Percentiles rank a stretch among this genome's conserved stretches.
phyloP scores from a whole-genome alignment of 345 rosid genomes.

The Gossypium thurberi region DNA sequence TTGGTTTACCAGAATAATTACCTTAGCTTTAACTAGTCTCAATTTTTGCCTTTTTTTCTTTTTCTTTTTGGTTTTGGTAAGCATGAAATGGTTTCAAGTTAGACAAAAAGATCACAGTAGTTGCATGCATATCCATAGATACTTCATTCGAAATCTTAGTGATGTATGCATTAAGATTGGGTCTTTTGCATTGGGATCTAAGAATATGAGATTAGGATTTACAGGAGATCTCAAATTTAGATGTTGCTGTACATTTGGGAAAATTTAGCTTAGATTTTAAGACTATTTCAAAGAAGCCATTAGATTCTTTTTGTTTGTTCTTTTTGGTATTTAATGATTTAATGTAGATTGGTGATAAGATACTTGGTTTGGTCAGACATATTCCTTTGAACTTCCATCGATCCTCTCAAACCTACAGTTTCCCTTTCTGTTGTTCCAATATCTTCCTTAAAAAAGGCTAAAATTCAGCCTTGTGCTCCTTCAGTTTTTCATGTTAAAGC shows the following conservation, averaged over 20 bases:
- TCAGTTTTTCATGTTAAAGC: constrained; percentile 24
- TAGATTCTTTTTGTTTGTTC: constrained; percentile 2
- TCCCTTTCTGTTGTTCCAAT: constrained; percentile 22
- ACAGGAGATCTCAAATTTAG: constrained; percentile 16
- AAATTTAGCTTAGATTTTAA: constrained; percentile 14
- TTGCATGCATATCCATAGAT: constrained; percentile 22
- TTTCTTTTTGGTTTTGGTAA: neutral
- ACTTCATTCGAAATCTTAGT: constrained; percentile 21
- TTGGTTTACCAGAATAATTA: constrained; percentile 18
- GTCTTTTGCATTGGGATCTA: constrained; percentile 18
- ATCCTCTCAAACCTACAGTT: constrained; percentile 26
- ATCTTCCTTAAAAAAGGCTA: constrained; percentile 47
- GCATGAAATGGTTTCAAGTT: neutral
- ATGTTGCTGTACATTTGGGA: constrained; percentile 13
- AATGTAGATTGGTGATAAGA: constrained; percentile 29
- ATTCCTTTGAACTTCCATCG: constrained; percentile 28
- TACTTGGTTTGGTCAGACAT: constrained; percentile 25
- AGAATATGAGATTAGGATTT: constrained; percentile 20
- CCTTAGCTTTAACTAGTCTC: neutral
- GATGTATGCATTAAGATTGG: constrained; percentile 32
- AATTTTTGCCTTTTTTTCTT: neutral
- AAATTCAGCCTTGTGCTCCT: constrained; percentile 35
- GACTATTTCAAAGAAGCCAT: constrained; percentile 12
- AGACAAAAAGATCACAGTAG: constrained; percentile 1
- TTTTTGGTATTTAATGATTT: constrained; percentile 20